Evolutionary conservation across 768 basidiomycete genomes (phyloP), one percentile per base, ranked within the genome.

Genomic region (Pholiota microspora): DNA sequence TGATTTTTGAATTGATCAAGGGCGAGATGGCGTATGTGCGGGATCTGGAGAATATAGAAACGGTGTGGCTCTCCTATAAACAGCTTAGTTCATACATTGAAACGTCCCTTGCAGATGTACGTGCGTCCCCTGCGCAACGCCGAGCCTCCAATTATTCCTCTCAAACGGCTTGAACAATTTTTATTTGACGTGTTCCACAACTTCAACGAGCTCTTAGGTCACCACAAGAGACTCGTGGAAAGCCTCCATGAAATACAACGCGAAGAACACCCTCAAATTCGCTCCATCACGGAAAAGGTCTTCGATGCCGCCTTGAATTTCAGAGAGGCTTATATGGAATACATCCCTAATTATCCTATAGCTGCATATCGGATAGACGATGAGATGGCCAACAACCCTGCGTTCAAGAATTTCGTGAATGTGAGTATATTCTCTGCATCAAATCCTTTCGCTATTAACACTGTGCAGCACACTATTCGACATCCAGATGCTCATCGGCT

Each of bases 11-110:
- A 71, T 72, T 97, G 54, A 96, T 98, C 69, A 91, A 96, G 67
- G 89, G 89, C 55, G 94, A 98, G 71, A 98, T 98, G 94, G 83
- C 85, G 21, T 97, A 96, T 67, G 94, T 96, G n/a, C 89, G 86
- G 57, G 95, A 97, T 73, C 71, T 98, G 47, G 90, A 94, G 69
- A 92, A 87, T 50, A 88, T 97, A 48, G 88, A 92, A 54, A 77
- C 74, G 49, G 93, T 94, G 60, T 24, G 83, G 70, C 15, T 6
- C 16, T 56, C 28, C 29, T 45, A 21, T 18, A 25, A 24, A 42
- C 23, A 25, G 15, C 29, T 12, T 5, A 5, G 47, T 5, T 15
- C 7, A 10, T 9, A 49, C 5, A 47, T 18, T 32, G 13, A 12
- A 1, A 34, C n/a, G 12, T 21, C 32, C 56, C 32, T 46, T 54